phyloP scores from a whole-genome alignment of 2,329 filamentous ascomycete genomes.

The Fusarium irregulare region DNA sequence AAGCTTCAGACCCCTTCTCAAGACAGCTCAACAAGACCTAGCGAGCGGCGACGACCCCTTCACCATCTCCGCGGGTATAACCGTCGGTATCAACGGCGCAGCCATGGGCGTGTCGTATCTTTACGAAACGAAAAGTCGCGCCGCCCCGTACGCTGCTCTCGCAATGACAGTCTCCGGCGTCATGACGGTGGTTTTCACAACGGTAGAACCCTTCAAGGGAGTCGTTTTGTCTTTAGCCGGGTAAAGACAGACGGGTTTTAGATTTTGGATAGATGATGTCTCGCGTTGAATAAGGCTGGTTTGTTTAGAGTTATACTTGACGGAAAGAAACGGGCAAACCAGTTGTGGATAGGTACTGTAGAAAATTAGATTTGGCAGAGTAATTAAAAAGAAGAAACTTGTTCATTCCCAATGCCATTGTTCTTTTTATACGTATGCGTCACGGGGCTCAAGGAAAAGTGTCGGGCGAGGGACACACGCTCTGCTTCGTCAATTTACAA shows the following conservation, averaged over 20 bases:
- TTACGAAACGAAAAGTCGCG: constrained; percentile 63
- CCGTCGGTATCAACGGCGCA: constrained; percentile 68
- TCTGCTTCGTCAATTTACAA: constrained; percentile 37
- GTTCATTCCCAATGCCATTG: neutral
- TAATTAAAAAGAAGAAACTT: constrained; percentile 12
- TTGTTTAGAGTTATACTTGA: constrained; percentile 37
- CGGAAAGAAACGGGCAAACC: constrained; percentile 15
- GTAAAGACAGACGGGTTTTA: constrained; percentile 34
- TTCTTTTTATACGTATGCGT: constrained; percentile 6
- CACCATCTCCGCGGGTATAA: constrained; percentile 62
- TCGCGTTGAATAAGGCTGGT: constrained; percentile 12
- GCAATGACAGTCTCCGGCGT: constrained; percentile 69
- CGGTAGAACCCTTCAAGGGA: constrained; percentile 58
- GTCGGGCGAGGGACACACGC: constrained; percentile 4
- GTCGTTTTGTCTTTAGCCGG: constrained; percentile 52
- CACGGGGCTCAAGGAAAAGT: neutral
- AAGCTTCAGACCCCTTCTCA: constrained; percentile 5
- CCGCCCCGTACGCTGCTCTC: constrained; percentile 66
- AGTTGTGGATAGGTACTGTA: constrained; percentile 23
- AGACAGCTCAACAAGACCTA: constrained; percentile 21
- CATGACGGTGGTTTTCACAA: constrained; percentile 66
- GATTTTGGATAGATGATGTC: constrained; percentile 7
- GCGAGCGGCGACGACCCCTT: constrained; percentile 47
- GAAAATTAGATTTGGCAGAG: constrained; percentile 17
- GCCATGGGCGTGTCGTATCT: constrained; percentile 70